phyloP scores from a whole-genome alignment of 176 grass and related monocot genomes.

The Dendrocalamus sinicus region DNA sequence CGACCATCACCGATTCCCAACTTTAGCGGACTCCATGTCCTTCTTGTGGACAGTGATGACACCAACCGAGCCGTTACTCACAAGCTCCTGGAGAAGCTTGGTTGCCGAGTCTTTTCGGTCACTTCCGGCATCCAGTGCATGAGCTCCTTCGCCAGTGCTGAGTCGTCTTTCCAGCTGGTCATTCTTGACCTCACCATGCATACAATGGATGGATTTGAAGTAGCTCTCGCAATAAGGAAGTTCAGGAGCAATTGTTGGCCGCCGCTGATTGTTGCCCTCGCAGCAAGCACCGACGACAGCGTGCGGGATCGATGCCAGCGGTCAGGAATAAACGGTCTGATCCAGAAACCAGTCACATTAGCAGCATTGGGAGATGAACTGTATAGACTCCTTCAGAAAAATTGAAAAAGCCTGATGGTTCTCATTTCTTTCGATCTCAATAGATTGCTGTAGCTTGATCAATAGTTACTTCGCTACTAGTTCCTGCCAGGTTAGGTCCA shows the following conservation, averaged over 20 bases:
- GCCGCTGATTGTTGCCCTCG: constrained; percentile 64
- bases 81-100: constrained; percentile 82
- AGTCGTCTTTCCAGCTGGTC: constrained; percentile 63
- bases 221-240: constrained; percentile 57
- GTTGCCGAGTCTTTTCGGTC: constrained; percentile 61
- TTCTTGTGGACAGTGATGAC: constrained; percentile 68
- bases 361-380: constrained; percentile 76
- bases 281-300: constrained; percentile 54
- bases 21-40: constrained; percentile 70
- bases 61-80: constrained; percentile 63
- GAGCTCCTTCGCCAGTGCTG: constrained; percentile 44
- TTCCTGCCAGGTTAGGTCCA: constrained; percentile 51
- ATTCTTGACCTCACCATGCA: constrained; percentile 71
- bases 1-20: constrained; percentile 53
- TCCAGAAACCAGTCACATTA: constrained; percentile 81
- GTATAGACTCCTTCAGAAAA: constrained; percentile 86
- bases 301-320: constrained; percentile 70
- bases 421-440: constrained; percentile 42
- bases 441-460: constrained; percentile 50
- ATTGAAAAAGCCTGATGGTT: constrained; percentile 60
- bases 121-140: constrained; percentile 67
- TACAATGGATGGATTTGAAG: constrained; percentile 69
- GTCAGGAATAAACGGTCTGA: constrained; percentile 75
- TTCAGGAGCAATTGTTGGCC: constrained; percentile 63
- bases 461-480: constrained; percentile 40